Percentiles rank a stretch among this genome's conserved stretches.
phyloP scores from a whole-genome alignment of 768 basidiomycete species.

The Trichaptum fuscoviolaceum region DNA sequence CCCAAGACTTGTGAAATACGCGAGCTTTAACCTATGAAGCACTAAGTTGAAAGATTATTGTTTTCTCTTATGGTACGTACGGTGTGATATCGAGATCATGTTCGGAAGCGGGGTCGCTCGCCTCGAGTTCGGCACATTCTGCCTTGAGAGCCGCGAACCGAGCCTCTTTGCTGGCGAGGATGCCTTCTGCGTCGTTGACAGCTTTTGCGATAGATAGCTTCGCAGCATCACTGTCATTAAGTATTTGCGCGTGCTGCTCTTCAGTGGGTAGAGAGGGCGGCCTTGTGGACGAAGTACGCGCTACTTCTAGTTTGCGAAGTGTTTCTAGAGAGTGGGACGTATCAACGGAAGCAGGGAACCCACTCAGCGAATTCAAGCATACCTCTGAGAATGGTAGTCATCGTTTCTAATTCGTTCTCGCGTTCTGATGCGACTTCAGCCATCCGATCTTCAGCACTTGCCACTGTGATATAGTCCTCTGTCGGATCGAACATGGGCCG shows the following conservation, averaged over 20 bases:
- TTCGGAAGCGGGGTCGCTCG: conserved; percentile 66
- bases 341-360: not conserved
- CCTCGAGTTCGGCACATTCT: conserved; percentile 53
- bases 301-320: conserved; percentile 58
- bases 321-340: not conserved
- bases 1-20: conserved; percentile 66
- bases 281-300: conserved; percentile 64
- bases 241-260: conserved; percentile 49
- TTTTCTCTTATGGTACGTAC: conserved; percentile 34
- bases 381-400: conserved; percentile 64
- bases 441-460: conserved; percentile 67
- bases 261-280: conserved; percentile 66
- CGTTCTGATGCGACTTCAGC: conserved; percentile 48
- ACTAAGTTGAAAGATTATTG: conserved; percentile 10
- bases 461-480: conserved; percentile 73
- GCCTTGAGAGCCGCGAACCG: conserved; percentile 67
- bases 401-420: conserved; percentile 65
- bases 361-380: conserved; percentile 9
- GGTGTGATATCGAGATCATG: conserved; percentile 66
- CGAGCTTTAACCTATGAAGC: conserved; percentile 51
- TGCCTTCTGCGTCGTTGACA: conserved; percentile 65
- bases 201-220: conserved; percentile 66
- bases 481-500: conserved; percentile 69
- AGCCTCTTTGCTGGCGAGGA: conserved; percentile 61
- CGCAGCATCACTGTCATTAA: conserved; percentile 62